Evolutionary conservation across 805 yeast genomes (phyloP), one percentile per base, ranked within the genome.

Genomic region (Ogataea polymorpha): DNA sequence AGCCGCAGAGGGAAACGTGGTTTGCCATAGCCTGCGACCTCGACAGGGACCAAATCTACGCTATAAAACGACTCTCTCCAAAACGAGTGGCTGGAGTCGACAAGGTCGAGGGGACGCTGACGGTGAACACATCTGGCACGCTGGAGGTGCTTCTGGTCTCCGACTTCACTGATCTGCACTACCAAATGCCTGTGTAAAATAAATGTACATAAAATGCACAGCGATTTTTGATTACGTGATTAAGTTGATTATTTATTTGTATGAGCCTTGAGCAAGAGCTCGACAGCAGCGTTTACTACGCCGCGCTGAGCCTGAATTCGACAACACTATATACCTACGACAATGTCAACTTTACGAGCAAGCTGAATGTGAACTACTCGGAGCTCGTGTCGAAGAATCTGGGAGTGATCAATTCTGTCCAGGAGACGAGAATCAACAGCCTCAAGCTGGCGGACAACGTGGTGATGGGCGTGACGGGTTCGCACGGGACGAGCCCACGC

Each of bases 1-100:
- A 93, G 62, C 70, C 80, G 2, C 99, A 93, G 63, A 82, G 88
- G 55, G 98, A 93, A 59, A 79, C 95, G 0, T 93, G 99, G 98
- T 87, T 91, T 60, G 74, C 81, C 8, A 75, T 91, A 35, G 51
- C 81, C 8, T 66, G 75, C 45, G 78, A 80, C 46, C 63, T 64
- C 20, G 62, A 66, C 6, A 67, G 62, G 2, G 73, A 73, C 32
- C 86, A 81, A 53, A 58, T 91, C 20, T 62, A 74, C 27, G 70
- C 82, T 30, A 66, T 91, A 32, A 87, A 86, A 55, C 77, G 98
- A 54, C 83, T 88, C 4, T 80, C 85, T 18, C 93, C 93, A 2
- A 68, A 59, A 35, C 45, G 50, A 9, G 45, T 63, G 3, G 51
- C 49, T 11, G 30, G 36, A 2, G 61, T 56, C 42, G 77, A 74